phyloP scores from a whole-genome alignment of 768 basidiomycete genomes.

The Serendipita sp. region DNA sequence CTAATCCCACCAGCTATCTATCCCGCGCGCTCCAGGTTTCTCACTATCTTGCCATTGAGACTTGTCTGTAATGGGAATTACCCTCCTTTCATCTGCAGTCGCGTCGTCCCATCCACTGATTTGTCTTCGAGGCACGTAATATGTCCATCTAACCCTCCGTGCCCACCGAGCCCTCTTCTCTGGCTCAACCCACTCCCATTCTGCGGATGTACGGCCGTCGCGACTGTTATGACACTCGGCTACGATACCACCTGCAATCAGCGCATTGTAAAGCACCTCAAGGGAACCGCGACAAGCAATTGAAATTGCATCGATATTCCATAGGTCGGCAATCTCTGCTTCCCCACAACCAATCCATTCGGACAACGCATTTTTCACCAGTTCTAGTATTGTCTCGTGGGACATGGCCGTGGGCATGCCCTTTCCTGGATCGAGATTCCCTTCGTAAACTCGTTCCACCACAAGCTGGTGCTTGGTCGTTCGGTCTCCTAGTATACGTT shows the following conservation, averaged over 20 bases:
- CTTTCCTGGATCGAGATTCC: neutral
- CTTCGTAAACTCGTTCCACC: neutral
- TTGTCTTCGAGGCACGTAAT: neutral
- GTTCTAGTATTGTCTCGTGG: neutral
- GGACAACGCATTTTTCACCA: neutral
- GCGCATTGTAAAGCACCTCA: neutral
- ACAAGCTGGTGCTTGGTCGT: neutral
- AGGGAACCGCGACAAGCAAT: conserved; percentile 3
- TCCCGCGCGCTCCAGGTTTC: too few relatives aligned
- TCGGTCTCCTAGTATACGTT: neutral
- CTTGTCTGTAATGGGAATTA: too few relatives aligned
- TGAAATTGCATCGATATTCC: neutral
- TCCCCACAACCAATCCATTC: neutral
- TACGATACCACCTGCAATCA: neutral
- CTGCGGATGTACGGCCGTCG: neutral
- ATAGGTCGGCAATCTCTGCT: neutral
- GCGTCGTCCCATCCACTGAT: neutral
- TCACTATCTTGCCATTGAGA: too few relatives aligned
- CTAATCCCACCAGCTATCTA: too few relatives aligned
- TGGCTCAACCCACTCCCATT: neutral
- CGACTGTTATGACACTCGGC: neutral
- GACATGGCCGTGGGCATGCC: neutral
- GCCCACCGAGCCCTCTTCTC: neutral
- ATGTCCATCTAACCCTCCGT: neutral
- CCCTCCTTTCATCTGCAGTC: too few relatives aligned